A percentile compares a stretch with the other conserved stretches of the same genome.
These are phyloP conservation scores for Dothistroma septosporum DNA, from an alignment of 2,329 filamentous ascomycete species.

Conservation along the genomic window DNA sequence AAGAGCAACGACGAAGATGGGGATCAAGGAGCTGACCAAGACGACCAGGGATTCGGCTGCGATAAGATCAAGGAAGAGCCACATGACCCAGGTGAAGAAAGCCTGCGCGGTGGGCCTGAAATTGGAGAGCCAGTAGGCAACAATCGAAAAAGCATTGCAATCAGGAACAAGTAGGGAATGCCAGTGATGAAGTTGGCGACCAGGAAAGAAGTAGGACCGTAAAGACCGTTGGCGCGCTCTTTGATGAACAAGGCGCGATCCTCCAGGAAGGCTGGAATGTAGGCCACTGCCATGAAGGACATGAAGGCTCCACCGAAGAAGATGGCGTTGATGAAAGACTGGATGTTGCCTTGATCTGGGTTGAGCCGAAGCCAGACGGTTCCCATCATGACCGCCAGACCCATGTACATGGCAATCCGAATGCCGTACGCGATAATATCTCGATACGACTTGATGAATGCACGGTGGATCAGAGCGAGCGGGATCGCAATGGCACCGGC, in stretches of 20 bases:
- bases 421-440: slow-evolving; percentile 83
- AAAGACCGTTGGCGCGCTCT: slow-evolving; percentile 74
- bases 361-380: slow-evolving; percentile 76
- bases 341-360: slow-evolving; percentile 67
- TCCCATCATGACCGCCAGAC: slow-evolving; percentile 79
- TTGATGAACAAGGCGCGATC: slow-evolving; percentile 67
- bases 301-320: slow-evolving; percentile 49
- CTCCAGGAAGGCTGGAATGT: slow-evolving; percentile 76
- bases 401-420: slow-evolving; percentile 75
- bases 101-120: slow-evolving; percentile 61
- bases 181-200: slow-evolving; percentile 77
- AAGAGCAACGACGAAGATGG: slow-evolving; percentile 72
- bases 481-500: slow-evolving; percentile 52
- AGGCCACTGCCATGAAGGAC: slow-evolving; percentile 60
- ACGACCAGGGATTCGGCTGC: slow-evolving; percentile 82
- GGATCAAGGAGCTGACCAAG: slow-evolving; percentile 65
- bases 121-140: slow-evolving; percentile 75
- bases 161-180: slow-evolving; percentile 72
- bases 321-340: slow-evolving; percentile 77
- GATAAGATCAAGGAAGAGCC: slow-evolving; percentile 78
- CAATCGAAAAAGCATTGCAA: slow-evolving; percentile 69
- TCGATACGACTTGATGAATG: slow-evolving; percentile 77
- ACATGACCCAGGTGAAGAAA: slow-evolving; percentile 76
- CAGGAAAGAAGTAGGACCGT: slow-evolving; percentile 66
- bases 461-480: slow-evolving; percentile 67